A percentile compares a stretch with the other conserved stretches of the same genome.
Evolutionary conservation across 306 rosid genomes (phyloP).

Genomic region (Hylodesmum podocarpum): DNA sequence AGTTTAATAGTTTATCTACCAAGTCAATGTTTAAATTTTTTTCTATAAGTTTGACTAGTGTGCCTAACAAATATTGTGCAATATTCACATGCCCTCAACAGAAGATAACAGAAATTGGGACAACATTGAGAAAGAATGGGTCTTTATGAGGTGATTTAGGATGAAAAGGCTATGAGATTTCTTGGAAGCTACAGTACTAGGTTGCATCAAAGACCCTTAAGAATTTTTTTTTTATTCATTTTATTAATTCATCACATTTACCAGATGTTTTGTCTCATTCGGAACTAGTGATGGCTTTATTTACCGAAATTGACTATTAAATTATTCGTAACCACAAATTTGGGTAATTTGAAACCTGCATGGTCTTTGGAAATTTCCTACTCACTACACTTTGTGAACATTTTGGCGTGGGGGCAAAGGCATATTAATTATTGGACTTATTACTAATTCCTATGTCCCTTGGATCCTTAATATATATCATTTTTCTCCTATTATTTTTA

Average conservation of each 20-base stretch:
- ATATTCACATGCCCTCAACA: neutral
- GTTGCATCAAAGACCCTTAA: neutral
- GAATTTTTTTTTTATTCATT: slow-evolving; percentile 19
- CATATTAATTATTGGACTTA: too few relatives aligned
- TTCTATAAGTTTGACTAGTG: slow-evolving; percentile 11
- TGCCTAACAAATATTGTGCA: slow-evolving; percentile 26
- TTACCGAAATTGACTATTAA: slow-evolving; percentile 4
- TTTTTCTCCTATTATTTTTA: neutral
- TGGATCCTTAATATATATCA: neutral
- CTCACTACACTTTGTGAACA: neutral
- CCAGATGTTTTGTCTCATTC: slow-evolving; percentile 32
- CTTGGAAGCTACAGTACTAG: neutral
- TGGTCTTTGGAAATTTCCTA: neutral
- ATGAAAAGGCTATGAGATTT: slow-evolving; percentile 12
- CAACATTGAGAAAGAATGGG: neutral
- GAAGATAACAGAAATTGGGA: neutral
- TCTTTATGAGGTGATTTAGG: neutral
- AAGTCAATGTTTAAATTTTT: neutral
- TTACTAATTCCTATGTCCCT: neutral
- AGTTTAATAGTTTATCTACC: neutral
- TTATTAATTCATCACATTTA: slow-evolving; percentile 19
- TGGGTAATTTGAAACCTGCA: neutral
- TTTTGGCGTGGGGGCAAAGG: slow-evolving; percentile 9
- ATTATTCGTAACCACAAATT: slow-evolving; percentile 20
- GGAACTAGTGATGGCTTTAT: slow-evolving; percentile 7